Base-by-base conservation (phyloP, 495 filamentous ascomycete genomes). In the Aspergillus taichungensis region DNA sequence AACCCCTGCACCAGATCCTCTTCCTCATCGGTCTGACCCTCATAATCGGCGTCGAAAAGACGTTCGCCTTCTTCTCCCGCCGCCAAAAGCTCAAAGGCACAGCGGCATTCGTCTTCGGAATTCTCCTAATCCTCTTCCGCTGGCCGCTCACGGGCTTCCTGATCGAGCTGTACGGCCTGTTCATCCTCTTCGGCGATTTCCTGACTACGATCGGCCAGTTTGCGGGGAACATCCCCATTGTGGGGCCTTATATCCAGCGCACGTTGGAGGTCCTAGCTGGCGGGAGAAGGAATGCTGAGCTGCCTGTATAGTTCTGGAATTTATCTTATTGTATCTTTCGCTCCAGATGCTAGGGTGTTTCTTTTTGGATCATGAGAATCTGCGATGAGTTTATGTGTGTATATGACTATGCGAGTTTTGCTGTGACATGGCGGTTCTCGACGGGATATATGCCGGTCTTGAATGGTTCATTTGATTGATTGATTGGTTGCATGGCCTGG, bases 131-230 rank as follows among this genome's bases (percentile, higher is more conserved):
- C 59, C 70, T 97, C 10, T 54, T 94, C 49, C 76, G 85, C 34
- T 98, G 90, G 88, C 80, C 92, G 1, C 64, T 97, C 13, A 77
- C 88, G 42, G 92, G 92, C 30, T 97, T 98, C 66, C 46, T 83
- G 33, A 79, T 96, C 48, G 92, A 98, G 68, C 66, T 89, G 6
- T 97, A 95, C 65, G 92, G 92, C 27, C 86, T 97, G 31, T 76
- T 94, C 53, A 79, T 94, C 27, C 72, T 98, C 37, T 98, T 98
- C 70, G 90, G 91, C 13, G 92, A 98, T 61, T 95, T 96, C 64
- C 75, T 95, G 33, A 80, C 87, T n/a, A 95, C 91, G 10, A 88
- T 96, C 47, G 84, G 82, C 0, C 78, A 86, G 43, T 95, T 97
- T 60, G 84, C 85, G 18, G 79, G 82, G 31, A 88, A 85, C 57